Conservation (phyloP, 1,284 basidiomycete genomes). For the Melampsora medusae region DNA sequence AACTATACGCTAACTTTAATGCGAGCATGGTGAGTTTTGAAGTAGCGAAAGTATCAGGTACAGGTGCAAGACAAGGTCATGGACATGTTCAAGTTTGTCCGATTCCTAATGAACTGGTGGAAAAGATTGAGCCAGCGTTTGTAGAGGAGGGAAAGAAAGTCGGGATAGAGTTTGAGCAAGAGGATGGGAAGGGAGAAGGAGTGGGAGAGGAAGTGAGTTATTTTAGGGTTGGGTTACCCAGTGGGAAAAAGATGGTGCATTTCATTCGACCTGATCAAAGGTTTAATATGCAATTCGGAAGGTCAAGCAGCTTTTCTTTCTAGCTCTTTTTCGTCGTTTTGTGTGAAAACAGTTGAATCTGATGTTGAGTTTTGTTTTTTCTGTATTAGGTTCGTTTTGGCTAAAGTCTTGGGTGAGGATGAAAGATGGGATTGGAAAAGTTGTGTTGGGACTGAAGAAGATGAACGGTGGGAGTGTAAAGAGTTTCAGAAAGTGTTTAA, state of each 20-base stretch:
- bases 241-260: conserved; percentile 80
- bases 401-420: conserved; percentile 68
- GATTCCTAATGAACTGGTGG: conserved; percentile 65
- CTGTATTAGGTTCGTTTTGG: conserved; percentile 69
- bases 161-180: conserved; percentile 52
- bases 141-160: conserved; percentile 63
- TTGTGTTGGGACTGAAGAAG: conserved; percentile 69
- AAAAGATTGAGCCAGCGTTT: conserved; percentile 70
- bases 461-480: conserved; percentile 72
- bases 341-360: too few relatives aligned
- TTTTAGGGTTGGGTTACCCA: conserved; percentile 83
- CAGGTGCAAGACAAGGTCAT: conserved; percentile 75
- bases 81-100: conserved; percentile 86
- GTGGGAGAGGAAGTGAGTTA: conserved; percentile 64
- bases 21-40: conserved; percentile 77
- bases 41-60: conserved; percentile 68
- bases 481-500: conserved; percentile 78
- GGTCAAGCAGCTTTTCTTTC: conserved; percentile 61
- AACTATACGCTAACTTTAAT: conserved; percentile 69
- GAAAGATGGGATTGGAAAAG: conserved; percentile 85
- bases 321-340: neutral
- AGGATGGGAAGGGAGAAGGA: conserved; percentile 56
- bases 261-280: conserved; percentile 71
- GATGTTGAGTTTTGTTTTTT: too few relatives aligned
- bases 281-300: conserved; percentile 87